Base-by-base conservation (phyloP, 257 asterid species). In the Perilla frutescens region DNA sequence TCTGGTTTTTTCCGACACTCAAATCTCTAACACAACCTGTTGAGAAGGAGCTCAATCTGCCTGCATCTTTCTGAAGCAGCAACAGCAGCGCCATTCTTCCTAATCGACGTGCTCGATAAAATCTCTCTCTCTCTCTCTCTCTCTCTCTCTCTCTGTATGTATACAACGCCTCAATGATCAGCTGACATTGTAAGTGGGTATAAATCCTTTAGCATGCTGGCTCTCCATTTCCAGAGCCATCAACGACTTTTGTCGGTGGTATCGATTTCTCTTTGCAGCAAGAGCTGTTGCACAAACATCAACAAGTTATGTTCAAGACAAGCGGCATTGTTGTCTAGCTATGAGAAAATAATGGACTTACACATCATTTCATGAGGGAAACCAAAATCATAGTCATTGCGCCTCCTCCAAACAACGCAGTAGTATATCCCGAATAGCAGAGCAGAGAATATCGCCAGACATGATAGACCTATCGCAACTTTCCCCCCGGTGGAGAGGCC, bases 121-220 rank as follows among this genome's bases (percentile, higher is more conserved):
- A 34, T 34, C 37, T 34, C 37, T 34, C 4, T 34, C 26, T 20
- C 26, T 20, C 26, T 20, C 26, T 20, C 26, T 34, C 40, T 48
- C 54, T 10, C 56, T 68, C 55, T 50, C 29, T 72, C 58, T 58
- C 61, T 55, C 62, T 41, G 26, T 20, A 20, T 20, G 26, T 54
- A 34, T 50, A 71, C 44, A 70, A 32, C 60, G 61, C 68, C 53
- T 39, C 15, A 61, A 77, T 34, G 37, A 34, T 89, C 89, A 89
- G 71, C 76, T 88, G 43, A 87, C 83, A 37, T 75, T 83, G 82
- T 90, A 87, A 20, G 90, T 81, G 3, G 98, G 98, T 66, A 90
- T 86, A 74, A 86, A 87, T 76, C 99, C 98, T 84, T 95, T 95
- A 57, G 99, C 98, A 62, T 95, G 99, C 59, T 92, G 99, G 86